phyloP scores from a whole-genome alignment of 1,139 yeast genomes.

The Hemisphaericaspora subhashii region DNA sequence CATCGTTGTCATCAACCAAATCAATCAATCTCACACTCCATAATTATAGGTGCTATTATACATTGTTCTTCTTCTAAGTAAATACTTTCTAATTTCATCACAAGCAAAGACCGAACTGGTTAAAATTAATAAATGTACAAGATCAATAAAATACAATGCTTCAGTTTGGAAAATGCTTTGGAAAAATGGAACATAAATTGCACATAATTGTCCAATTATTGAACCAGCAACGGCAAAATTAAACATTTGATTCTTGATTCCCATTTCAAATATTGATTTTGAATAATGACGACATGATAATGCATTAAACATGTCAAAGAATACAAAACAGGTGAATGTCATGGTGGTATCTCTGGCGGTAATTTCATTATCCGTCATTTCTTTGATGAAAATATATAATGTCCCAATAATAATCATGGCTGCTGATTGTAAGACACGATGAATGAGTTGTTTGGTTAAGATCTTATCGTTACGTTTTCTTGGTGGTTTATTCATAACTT shows the following conservation, averaged over 20 bases:
- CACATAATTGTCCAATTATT: conserved; percentile 86
- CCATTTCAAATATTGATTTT: conserved; percentile 78
- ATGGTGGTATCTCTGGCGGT: conserved; percentile 97
- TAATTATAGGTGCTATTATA: conserved; percentile 15
- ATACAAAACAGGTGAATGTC: conserved; percentile 95
- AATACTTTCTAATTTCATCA: conserved; percentile 73
- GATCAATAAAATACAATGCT: conserved; percentile 69
- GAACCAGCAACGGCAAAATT: conserved; percentile 92
- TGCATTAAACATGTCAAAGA: conserved; percentile 95
- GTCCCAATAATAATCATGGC: conserved; percentile 74
- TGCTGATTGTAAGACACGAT: conserved; percentile 75
- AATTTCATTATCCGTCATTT: conserved; percentile 77
- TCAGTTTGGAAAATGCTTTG: conserved; percentile 93
- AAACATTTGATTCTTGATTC: conserved; percentile 81
- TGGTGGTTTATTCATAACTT: conserved; percentile 93
- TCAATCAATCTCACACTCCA: background rate
- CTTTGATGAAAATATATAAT: conserved; percentile 76
- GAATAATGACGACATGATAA: conserved; percentile 85
- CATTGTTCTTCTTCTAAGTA: conserved; percentile 11
- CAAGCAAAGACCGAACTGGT: conserved; percentile 82
- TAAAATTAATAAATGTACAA: conserved; percentile 57
- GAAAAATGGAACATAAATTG: conserved; percentile 89
- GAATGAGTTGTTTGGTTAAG: conserved; percentile 64
- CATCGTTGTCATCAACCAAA: background rate
- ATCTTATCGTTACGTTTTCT: conserved; percentile 83